These are phyloP conservation scores for Phytophthora nicotianae DNA, from an alignment of 352 stramenopile genomes.

Conservation along the genomic window DNA sequence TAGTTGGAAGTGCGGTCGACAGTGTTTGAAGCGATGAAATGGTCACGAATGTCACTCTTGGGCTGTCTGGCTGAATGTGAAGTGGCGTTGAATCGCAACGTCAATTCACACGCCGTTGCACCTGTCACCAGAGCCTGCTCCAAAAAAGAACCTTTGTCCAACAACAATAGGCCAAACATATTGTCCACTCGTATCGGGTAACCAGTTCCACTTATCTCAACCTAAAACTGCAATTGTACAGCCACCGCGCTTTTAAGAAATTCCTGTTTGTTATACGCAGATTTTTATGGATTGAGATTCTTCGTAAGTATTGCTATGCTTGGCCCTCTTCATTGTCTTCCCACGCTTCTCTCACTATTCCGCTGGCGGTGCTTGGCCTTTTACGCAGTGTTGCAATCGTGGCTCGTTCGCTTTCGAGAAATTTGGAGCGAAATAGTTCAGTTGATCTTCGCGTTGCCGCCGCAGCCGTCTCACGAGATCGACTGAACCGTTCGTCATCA, in stretches of 20 bases:
- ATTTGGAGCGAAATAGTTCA: slow-evolving; percentile 40
- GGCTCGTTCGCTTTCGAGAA: slow-evolving; percentile 32
- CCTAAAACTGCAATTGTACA: too few species aligned
- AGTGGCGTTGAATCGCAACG: slow-evolving; percentile 1
- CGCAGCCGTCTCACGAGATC: slow-evolving; percentile 40
- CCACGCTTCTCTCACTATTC: slow-evolving; percentile 21
- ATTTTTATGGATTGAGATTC: not conserved
- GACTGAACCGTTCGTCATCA: slow-evolving; percentile 49
- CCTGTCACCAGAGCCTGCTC: not conserved
- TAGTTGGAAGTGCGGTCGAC: not conserved
- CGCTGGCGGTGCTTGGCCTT: slow-evolving; percentile 3
- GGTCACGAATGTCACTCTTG: not conserved
- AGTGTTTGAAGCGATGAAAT: not conserved
- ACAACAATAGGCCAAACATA: too few species aligned
- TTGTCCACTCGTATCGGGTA: too few species aligned
- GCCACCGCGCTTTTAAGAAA: not conserved
- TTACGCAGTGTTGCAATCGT: slow-evolving; percentile 13
- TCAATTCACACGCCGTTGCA: not conserved
- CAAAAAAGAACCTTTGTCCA: slow-evolving; percentile 3
- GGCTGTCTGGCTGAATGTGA: slow-evolving; percentile 8
- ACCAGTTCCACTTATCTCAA: too few species aligned
- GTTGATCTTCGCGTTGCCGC: slow-evolving; percentile 29
- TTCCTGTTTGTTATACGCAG: too few species aligned
- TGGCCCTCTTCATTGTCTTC: slow-evolving; percentile 15
- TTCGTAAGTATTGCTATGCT: slow-evolving; percentile 1